A percentile compares a stretch with the other conserved stretches of the same genome.
Conservation (phyloP, 176 grass and related monocot genomes). For the Phyllostachys edulis region DNA sequence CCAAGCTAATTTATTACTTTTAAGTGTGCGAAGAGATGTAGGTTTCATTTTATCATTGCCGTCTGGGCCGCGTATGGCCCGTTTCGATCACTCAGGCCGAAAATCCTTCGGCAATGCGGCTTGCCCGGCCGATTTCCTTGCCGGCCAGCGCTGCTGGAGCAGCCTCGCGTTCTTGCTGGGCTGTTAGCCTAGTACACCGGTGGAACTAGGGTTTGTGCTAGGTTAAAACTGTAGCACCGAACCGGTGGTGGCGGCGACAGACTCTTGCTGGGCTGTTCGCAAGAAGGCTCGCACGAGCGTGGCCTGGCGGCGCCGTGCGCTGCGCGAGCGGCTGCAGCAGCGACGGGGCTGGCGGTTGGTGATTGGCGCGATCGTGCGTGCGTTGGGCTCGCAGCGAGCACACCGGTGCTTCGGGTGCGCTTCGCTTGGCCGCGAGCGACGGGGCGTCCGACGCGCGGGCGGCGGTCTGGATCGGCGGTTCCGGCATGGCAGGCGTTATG, state of each 20-base stretch:
- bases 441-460: neutral
- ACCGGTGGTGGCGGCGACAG: neutral
- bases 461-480: neutral
- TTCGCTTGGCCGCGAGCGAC: neutral
- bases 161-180: neutral
- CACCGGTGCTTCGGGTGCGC: neutral
- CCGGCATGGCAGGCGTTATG: neutral
- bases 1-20: too few relatives aligned
- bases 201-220: neutral
- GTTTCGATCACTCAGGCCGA: neutral
- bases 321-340: neutral
- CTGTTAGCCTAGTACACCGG: neutral
- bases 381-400: neutral
- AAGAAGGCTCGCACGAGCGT: too few relatives aligned
- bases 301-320: too few relatives aligned
- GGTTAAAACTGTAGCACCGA: neutral
- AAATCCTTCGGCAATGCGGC: neutral
- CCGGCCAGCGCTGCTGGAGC: neutral
- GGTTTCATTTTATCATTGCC: too few relatives aligned
- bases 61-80: too few relatives aligned
- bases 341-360: too few relatives aligned
- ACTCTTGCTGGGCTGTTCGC: too few relatives aligned
- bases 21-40: too few relatives aligned
- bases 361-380: neutral
- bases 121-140: too few relatives aligned